Evolutionary conservation across 1,284 basidiomycete species (phyloP).

Genomic region (Xanthoconium separans): DNA sequence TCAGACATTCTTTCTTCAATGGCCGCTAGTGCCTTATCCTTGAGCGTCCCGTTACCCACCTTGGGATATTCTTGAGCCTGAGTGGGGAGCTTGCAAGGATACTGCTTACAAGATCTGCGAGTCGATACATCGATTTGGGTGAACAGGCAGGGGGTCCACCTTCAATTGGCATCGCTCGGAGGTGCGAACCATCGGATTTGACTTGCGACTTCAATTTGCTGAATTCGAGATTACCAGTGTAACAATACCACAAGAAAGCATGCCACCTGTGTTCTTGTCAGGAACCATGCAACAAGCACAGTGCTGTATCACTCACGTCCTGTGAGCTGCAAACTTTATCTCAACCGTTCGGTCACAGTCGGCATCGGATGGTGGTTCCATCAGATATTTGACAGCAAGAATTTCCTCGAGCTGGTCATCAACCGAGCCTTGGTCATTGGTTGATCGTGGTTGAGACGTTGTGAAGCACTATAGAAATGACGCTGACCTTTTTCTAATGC

Average conservation of each 20-base stretch:
- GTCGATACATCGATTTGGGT: slow-evolving; percentile 34
- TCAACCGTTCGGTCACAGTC: slow-evolving; percentile 7
- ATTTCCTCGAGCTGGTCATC: slow-evolving; percentile 5
- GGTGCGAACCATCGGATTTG: neutral
- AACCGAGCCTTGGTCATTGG: neutral
- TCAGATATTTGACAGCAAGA: neutral
- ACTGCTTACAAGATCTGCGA: slow-evolving; percentile 26
- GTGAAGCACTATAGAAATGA: neutral
- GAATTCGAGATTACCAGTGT: slow-evolving; percentile 27
- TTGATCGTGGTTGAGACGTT: slow-evolving; percentile 14
- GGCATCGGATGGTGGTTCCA: neutral
- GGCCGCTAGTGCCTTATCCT: slow-evolving; percentile 20
- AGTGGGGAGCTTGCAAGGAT: neutral
- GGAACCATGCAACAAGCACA: too few species aligned
- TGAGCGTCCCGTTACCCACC: slow-evolving; percentile 22
- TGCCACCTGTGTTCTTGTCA: slow-evolving; percentile 21
- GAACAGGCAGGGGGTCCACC: slow-evolving; percentile 23
- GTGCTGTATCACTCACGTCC: slow-evolving; percentile 20
- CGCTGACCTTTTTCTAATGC: slow-evolving; percentile 11
- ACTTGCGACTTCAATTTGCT: slow-evolving; percentile 22
- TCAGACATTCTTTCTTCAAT: slow-evolving; percentile 21
- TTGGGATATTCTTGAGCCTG: neutral
- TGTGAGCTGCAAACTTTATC: slow-evolving; percentile 26
- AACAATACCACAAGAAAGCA: slow-evolving; percentile 34
- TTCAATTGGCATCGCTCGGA: neutral